Conservation (phyloP, 441 rosid species). For the Bocquillonia castaneifolia region DNA sequence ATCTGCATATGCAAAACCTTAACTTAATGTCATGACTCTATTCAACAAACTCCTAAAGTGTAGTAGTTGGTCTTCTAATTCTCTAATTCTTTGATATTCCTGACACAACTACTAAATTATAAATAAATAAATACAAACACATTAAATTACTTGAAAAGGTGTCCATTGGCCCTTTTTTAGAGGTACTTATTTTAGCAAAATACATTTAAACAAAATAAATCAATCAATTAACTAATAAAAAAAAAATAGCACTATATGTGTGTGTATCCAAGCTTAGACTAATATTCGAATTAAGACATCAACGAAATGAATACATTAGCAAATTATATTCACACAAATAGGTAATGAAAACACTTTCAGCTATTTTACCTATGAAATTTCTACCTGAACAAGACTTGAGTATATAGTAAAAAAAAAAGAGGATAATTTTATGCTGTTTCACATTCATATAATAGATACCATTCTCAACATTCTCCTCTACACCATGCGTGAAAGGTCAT, state of each 20-base stretch:
- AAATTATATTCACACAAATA: background rate
- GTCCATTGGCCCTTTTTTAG: background rate
- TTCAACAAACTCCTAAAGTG: background rate
- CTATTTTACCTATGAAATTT: background rate
- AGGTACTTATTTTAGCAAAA: background rate
- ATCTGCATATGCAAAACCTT: background rate
- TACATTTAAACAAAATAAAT: too few species aligned
- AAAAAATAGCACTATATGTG: too few species aligned
- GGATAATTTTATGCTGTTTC: too few species aligned
- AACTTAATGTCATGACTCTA: background rate
- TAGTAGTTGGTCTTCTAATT: background rate
- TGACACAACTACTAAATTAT: background rate
- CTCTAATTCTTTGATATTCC: background rate
- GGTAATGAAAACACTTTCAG: background rate
- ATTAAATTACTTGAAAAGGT: background rate
- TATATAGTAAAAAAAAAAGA: too few species aligned
- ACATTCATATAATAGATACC: background rate
- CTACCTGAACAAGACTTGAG: background rate
- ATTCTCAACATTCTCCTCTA: slow-evolving; percentile 36
- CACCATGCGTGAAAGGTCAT: slow-evolving; percentile 71
- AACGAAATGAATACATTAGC: background rate
- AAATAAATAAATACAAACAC: background rate
- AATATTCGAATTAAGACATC: background rate
- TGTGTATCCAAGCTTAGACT: too few species aligned
- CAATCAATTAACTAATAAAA: too few species aligned